phyloP scores from a whole-genome alignment of 768 basidiomycete genomes.

The Suillus subaureus region DNA sequence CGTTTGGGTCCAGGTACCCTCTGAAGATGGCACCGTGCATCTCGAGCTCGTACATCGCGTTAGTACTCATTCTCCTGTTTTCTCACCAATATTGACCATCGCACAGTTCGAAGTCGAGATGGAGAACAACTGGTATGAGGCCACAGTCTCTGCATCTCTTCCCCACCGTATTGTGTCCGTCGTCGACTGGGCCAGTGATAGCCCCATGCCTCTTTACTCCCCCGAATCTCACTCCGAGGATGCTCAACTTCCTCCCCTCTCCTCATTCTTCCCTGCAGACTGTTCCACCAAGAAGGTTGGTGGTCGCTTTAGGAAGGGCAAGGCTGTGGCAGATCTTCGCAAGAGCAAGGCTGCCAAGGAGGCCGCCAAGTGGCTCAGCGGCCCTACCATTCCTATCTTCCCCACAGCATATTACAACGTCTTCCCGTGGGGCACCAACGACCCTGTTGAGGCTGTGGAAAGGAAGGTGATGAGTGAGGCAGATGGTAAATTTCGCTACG shows the following conservation, averaged over 20 bases:
- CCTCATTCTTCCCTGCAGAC: constrained; percentile 27
- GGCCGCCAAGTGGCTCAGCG: not conserved
- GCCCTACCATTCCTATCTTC: constrained; percentile 13
- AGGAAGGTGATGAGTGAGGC: constrained; percentile 23
- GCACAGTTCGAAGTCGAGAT: constrained; percentile 86
- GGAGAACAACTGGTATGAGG: constrained; percentile 96
- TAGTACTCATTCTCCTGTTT: not conserved
- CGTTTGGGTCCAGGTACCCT: constrained; percentile 82
- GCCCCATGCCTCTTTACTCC: constrained; percentile 44
- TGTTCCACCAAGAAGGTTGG: constrained; percentile 3
- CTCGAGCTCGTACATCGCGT: constrained; percentile 68
- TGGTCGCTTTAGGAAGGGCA: constrained; percentile 18
- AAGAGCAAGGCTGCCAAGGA: constrained; percentile 25
- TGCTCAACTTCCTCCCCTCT: constrained; percentile 25
- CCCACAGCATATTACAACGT: constrained; percentile 63
- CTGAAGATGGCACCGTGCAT: constrained; percentile 53
- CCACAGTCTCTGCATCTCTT: constrained; percentile 71
- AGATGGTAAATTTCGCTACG: constrained; percentile 13
- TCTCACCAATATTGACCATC: constrained; percentile 1
- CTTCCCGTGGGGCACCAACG: constrained; percentile 83
- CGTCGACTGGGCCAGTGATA: constrained; percentile 93
- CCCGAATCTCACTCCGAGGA: constrained; percentile 18
- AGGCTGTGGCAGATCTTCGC: constrained; percentile 11
- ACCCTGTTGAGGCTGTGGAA: constrained; percentile 59
- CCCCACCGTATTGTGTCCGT: constrained; percentile 85